Conservation (phyloP, 257 asterid species). For the Petunia secreta region DNA sequence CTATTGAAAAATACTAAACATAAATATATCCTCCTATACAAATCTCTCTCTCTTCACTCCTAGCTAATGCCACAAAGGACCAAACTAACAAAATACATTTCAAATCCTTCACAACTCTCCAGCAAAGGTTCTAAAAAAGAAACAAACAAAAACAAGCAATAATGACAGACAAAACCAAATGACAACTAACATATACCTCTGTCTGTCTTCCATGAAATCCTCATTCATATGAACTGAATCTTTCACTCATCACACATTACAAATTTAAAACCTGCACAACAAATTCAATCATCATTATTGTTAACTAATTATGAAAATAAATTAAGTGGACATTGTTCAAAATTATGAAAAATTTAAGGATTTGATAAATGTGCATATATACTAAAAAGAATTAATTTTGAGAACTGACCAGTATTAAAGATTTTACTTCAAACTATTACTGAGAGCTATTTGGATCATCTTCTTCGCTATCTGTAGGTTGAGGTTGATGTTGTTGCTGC, state of each 20-base stretch:
- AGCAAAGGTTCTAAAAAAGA: conserved; percentile 39
- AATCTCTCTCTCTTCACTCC: conserved; percentile 35
- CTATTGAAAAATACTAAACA: conserved; percentile 22
- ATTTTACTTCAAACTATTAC: conserved; percentile 27
- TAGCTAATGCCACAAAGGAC: conserved; percentile 36
- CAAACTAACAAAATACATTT: conserved; percentile 50
- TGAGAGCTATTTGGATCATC: conserved; percentile 53
- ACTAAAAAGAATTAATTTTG: neutral
- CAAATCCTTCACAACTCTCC: conserved; percentile 43
- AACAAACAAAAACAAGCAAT: conserved; percentile 20
- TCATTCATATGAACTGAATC: neutral
- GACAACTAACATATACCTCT: conserved; percentile 42
- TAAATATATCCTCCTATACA: conserved; percentile 48
- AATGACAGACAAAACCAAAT: conserved; percentile 33
- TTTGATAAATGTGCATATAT: neutral
- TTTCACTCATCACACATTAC: conserved; percentile 27
- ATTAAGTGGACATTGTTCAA: neutral
- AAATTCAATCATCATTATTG: neutral
- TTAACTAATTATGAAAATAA: neutral
- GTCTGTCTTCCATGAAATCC: conserved; percentile 33
- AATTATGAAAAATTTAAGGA: neutral
- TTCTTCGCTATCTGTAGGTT: conserved; percentile 46
- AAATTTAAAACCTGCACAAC: conserved; percentile 6
- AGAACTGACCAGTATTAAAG: neutral
- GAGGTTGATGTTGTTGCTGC: conserved; percentile 34